Conservation (phyloP, 371 early-diverging fungal genomes). For the Gilbertella persicaria region DNA sequence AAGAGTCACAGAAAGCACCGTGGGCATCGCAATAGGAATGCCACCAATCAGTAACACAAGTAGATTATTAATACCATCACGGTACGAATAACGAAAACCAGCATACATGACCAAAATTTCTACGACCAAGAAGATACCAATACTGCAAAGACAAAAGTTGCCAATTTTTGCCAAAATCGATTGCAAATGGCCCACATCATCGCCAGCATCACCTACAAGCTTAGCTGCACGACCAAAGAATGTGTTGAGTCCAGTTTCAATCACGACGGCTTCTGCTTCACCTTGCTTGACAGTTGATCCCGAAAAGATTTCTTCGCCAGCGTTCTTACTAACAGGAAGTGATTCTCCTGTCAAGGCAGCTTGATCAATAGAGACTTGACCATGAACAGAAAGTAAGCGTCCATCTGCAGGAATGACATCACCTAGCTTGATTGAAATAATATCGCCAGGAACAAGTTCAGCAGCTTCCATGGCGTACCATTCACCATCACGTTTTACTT, state of each 20-base stretch:
- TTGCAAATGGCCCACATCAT: constrained; percentile 83
- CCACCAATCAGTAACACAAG: constrained; percentile 69
- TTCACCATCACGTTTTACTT: constrained; percentile 59
- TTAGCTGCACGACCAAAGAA: constrained; percentile 96
- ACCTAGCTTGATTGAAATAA: constrained; percentile 87
- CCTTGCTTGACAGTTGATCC: constrained; percentile 92
- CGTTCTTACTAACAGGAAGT: constrained; percentile 86
- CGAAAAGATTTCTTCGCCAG: constrained; percentile 58
- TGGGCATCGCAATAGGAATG: constrained; percentile 73
- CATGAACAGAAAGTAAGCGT: constrained; percentile 75
- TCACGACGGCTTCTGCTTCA: constrained; percentile 79
- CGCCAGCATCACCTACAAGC: constrained; percentile 88
- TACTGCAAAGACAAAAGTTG: constrained; percentile 71
- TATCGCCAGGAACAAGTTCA: constrained; percentile 96
- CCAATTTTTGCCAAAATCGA: constrained; percentile 82
- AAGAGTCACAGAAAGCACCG: constrained; percentile 84
- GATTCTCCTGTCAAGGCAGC: constrained; percentile 97
- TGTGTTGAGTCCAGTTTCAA: constrained; percentile 85
- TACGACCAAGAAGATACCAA: constrained; percentile 68
- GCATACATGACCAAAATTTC: constrained; percentile 78
- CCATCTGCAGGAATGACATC: constrained; percentile 97
- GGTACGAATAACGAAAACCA: constrained; percentile 65
- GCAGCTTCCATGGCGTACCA: constrained; percentile 69
- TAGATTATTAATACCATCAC: constrained; percentile 62
- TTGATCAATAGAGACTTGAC: constrained; percentile 90